phyloP scores from a whole-genome alignment of 306 rosid genomes.

The Prunus mume region DNA sequence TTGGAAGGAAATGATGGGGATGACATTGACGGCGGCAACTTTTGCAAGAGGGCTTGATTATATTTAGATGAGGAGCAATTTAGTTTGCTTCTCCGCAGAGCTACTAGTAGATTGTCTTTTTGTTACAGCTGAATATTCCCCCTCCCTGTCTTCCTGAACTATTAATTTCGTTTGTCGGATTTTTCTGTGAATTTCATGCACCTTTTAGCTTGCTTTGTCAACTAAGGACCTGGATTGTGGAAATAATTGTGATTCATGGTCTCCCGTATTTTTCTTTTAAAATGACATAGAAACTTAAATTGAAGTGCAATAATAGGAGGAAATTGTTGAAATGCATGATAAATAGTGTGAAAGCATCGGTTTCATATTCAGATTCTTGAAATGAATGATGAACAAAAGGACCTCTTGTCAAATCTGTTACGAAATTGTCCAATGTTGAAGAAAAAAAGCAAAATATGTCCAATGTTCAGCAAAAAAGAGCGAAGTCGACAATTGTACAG shows the following conservation, averaged over 20 bases:
- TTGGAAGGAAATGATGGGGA: conserved; percentile 49
- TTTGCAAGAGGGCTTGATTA: conserved; percentile 70
- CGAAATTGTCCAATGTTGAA: too few relatives aligned
- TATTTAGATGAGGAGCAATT: background rate
- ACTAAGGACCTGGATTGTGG: conserved; percentile 14
- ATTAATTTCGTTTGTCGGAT: conserved; percentile 9
- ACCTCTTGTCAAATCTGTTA: too few relatives aligned
- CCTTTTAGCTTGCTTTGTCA: conserved; percentile 26
- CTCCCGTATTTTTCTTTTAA: background rate
- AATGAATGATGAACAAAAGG: too few relatives aligned
- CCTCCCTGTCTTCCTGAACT: background rate
- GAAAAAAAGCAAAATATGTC: too few relatives aligned
- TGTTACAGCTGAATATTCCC: background rate
- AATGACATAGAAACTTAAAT: background rate
- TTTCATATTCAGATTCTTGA: too few relatives aligned
- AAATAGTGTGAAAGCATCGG: too few relatives aligned
- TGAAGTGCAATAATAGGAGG: too few relatives aligned
- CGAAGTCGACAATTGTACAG: too few relatives aligned
- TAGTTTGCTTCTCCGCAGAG: background rate
- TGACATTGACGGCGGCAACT: conserved; percentile 39
- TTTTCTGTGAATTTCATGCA: conserved; percentile 20
- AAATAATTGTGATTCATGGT: conserved; percentile 12
- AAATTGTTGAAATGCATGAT: too few relatives aligned
- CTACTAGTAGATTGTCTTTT: conserved; percentile 11
- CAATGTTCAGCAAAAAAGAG: too few relatives aligned